phyloP scores from a whole-genome alignment of 2,329 filamentous ascomycete genomes.

The Colletotrichum noveboracense region DNA sequence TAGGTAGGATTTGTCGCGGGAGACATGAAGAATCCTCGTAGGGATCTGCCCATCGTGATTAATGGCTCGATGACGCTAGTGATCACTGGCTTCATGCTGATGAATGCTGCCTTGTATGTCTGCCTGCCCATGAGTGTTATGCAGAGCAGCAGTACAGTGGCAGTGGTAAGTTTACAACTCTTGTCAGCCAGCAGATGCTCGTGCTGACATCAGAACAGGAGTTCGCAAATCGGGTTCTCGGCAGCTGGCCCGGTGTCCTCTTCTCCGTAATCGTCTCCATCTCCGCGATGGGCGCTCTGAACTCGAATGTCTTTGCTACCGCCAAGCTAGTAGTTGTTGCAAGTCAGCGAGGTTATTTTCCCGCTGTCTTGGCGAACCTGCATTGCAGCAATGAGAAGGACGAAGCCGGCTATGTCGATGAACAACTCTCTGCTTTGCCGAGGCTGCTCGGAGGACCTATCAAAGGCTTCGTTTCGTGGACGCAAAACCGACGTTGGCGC shows the following conservation, averaged over 20 bases:
- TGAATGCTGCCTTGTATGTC: constrained; percentile 48
- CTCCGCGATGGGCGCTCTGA: constrained; percentile 45
- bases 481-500: constrained; percentile 26
- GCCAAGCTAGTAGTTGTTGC: constrained; percentile 45
- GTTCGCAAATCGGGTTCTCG: constrained; percentile 35
- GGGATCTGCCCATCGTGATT: constrained; percentile 41
- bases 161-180: constrained; percentile 39
- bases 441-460: constrained; percentile 23
- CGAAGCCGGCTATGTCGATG: constrained; percentile 28
- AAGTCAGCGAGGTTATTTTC: constrained; percentile 31
- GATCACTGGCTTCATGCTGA: constrained; percentile 43
- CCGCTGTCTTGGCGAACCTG: constrained; percentile 29
- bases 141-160: constrained; percentile 43
- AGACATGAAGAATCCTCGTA: constrained; percentile 30
- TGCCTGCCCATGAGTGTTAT: constrained; percentile 44
- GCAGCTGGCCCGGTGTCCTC: constrained; percentile 39
- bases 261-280: constrained; percentile 43
- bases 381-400: constrained; percentile 30
- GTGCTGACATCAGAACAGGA: constrained; percentile 30
- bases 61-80: constrained; percentile 46
- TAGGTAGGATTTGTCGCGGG: constrained; percentile 30
- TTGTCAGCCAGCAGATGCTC: not conserved
- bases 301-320: constrained; percentile 48
- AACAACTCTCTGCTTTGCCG: constrained; percentile 21
- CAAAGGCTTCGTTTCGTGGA: constrained; percentile 26